A percentile compares a stretch with the other conserved stretches of the same genome.
Conservation (phyloP, 83 land plant genomes). For the Thuja plicata region DNA sequence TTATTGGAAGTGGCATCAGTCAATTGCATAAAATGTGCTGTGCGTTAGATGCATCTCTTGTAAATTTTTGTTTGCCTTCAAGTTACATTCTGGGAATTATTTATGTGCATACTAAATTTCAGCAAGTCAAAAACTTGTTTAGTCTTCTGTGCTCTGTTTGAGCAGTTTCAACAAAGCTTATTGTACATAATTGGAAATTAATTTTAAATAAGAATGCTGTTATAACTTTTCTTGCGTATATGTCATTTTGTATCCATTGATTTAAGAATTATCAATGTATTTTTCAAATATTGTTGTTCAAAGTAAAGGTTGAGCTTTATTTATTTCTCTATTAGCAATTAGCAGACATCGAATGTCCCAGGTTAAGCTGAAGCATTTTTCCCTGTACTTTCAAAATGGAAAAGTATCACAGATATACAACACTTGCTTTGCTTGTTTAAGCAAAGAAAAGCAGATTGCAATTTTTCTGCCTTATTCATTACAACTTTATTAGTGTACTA, state of each 20-base stretch:
- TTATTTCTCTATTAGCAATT: constrained; percentile 6
- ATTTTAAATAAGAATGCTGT: not conserved
- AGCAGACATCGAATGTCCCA: not conserved
- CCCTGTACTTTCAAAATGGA: not conserved
- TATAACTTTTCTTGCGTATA: not conserved
- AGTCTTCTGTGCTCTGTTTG: not conserved
- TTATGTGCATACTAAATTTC: not conserved
- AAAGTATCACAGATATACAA: not conserved
- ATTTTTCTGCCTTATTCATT: not conserved
- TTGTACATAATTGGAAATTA: constrained; percentile 8
- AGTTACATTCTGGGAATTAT: constrained; percentile 1
- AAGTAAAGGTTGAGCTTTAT: not conserved
- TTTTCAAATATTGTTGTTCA: not conserved
- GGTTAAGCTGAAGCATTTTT: not conserved
- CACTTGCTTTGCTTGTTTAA: not conserved
- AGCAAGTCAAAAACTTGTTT: not conserved
- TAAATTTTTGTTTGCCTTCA: not conserved
- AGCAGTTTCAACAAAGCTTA: not conserved
- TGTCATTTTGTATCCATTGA: not conserved
- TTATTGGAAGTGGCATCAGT: not conserved
- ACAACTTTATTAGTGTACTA: not conserved
- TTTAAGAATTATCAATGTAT: not conserved
- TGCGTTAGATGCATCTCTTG: not conserved
- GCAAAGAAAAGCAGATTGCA: not conserved
- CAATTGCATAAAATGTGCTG: not conserved